Evolutionary conservation across 2,329 filamentous ascomycete genomes (phyloP).

Genomic region (Penicillium aurantiogriseum): DNA sequence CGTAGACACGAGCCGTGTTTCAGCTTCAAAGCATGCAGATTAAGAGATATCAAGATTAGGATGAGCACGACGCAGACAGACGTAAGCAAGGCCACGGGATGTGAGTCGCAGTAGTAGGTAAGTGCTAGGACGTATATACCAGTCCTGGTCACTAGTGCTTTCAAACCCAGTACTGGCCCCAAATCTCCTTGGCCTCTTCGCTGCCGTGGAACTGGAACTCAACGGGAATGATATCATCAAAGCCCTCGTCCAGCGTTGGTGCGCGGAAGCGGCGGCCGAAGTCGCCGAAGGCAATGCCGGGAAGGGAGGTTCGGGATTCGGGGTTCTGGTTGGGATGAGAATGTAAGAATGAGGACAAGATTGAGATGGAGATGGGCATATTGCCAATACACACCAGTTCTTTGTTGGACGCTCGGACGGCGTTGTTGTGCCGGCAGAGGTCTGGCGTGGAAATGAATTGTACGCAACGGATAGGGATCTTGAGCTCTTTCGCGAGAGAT

Average conservation of each 20-base stretch:
- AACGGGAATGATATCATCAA: constrained; percentile 72
- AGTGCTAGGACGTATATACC: background rate
- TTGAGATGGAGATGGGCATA: background rate
- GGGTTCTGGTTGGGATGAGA: constrained; percentile 58
- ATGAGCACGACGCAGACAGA: background rate
- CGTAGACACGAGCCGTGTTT: background rate
- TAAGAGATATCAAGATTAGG: background rate
- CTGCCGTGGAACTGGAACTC: constrained; percentile 74
- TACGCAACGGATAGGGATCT: constrained; percentile 77
- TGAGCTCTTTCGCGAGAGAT: constrained; percentile 65
- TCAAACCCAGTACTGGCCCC: constrained; percentile 75
- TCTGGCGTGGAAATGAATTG: constrained; percentile 72
- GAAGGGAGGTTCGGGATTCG: constrained; percentile 71
- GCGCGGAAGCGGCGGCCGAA: constrained; percentile 72
- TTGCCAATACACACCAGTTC: constrained; percentile 33
- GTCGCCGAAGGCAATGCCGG: constrained; percentile 74
- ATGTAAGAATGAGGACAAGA: background rate
- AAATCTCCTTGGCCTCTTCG: constrained; percentile 66
- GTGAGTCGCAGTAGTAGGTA: no score
- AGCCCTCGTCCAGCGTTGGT: constrained; percentile 74
- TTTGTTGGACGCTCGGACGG: constrained; percentile 67
- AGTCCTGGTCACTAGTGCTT: background rate
- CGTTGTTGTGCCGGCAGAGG: constrained; percentile 82
- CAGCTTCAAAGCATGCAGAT: background rate
- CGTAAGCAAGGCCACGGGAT: background rate